Conservation (phyloP, 768 basidiomycete genomes). For the Daedaleopsis nitida region DNA sequence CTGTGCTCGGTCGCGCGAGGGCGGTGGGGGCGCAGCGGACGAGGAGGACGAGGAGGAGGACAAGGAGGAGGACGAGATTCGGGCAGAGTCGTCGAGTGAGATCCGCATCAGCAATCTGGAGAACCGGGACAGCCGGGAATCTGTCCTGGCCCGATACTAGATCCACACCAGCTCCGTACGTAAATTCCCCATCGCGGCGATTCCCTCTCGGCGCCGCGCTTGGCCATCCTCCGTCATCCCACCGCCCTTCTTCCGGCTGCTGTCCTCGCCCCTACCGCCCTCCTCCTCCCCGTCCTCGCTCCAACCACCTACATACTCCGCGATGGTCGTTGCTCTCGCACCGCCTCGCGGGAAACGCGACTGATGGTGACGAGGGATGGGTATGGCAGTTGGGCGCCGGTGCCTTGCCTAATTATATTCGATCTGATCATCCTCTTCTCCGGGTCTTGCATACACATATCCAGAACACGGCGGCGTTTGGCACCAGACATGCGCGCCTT, state of each 20-base stretch:
- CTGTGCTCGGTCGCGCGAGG: no score
- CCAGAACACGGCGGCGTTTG: not conserved
- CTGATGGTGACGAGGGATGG: slow-evolving; percentile 7
- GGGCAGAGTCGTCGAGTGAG: slow-evolving; percentile 22
- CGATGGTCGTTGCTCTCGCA: not conserved
- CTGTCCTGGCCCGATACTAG: slow-evolving; percentile 33
- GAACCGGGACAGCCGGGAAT: slow-evolving; percentile 32
- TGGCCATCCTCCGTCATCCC: slow-evolving; percentile 5
- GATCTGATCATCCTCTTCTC: slow-evolving; percentile 24
- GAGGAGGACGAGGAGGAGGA: not conserved
- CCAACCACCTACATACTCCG: no score
- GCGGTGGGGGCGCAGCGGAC: no score
- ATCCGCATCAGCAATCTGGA: slow-evolving; percentile 33
- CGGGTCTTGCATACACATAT: slow-evolving; percentile 17
- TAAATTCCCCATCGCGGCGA: slow-evolving; percentile 29
- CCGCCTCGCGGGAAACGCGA: not conserved
- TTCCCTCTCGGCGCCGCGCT: slow-evolving; percentile 28
- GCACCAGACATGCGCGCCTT: slow-evolving; percentile 9
- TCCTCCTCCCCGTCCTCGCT: not conserved
- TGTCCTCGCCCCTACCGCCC: not conserved
- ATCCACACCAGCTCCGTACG: slow-evolving; percentile 25
- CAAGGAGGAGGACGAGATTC: slow-evolving; percentile 7
- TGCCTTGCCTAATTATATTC: slow-evolving; percentile 22
- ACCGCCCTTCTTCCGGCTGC: not conserved
- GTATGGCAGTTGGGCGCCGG: slow-evolving; percentile 23